A percentile compares a stretch with the other conserved stretches of the same genome.
phyloP scores from a whole-genome alignment of 2,329 filamentous ascomycete genomes.

The Fusarium nematophilum region DNA sequence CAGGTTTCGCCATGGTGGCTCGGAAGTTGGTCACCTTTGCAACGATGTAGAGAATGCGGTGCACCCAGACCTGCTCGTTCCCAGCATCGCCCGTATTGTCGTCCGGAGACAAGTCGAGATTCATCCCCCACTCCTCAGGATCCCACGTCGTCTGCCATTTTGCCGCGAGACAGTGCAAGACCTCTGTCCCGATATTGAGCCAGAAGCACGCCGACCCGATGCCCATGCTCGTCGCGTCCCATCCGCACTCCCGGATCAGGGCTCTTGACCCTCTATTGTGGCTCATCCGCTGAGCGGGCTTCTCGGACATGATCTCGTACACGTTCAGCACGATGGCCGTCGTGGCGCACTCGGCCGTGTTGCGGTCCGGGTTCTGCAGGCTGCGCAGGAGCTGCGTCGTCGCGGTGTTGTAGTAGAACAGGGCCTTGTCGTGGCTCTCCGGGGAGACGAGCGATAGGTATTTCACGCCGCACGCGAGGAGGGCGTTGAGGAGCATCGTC shows the following conservation, averaged over 20 bases:
- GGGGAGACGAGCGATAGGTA: conserved; percentile 80
- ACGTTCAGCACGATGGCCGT: conserved; percentile 91
- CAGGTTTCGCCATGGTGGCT: conserved; percentile 72
- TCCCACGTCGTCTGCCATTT: conserved; percentile 91
- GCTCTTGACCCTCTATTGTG: conserved; percentile 88
- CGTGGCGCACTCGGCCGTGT: conserved; percentile 85
- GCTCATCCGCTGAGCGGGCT: conserved; percentile 83
- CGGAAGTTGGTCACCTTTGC: conserved; percentile 90
- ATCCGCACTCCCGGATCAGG: conserved; percentile 88
- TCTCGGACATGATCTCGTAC: conserved; percentile 92
- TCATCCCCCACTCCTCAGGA: conserved; percentile 88
- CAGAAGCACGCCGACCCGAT: conserved; percentile 92
- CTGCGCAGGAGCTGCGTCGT: conserved; percentile 81
- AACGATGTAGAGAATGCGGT: conserved; percentile 88
- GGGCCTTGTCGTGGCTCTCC: conserved; percentile 80
- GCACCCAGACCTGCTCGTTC: conserved; percentile 81
- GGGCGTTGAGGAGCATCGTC: conserved; percentile 89
- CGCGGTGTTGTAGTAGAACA: conserved; percentile 87
- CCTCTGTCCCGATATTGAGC: conserved; percentile 90
- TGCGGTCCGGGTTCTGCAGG: conserved; percentile 85
- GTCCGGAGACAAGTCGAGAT: conserved; percentile 69
- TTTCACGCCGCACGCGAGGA: conserved; percentile 87
- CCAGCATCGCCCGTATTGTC: conserved; percentile 59
- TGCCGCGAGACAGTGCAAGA: conserved; percentile 88
- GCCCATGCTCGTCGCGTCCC: conserved; percentile 82